Base-by-base conservation (phyloP, 2,329 filamentous ascomycete genomes). In the Didymella segeticola region DNA sequence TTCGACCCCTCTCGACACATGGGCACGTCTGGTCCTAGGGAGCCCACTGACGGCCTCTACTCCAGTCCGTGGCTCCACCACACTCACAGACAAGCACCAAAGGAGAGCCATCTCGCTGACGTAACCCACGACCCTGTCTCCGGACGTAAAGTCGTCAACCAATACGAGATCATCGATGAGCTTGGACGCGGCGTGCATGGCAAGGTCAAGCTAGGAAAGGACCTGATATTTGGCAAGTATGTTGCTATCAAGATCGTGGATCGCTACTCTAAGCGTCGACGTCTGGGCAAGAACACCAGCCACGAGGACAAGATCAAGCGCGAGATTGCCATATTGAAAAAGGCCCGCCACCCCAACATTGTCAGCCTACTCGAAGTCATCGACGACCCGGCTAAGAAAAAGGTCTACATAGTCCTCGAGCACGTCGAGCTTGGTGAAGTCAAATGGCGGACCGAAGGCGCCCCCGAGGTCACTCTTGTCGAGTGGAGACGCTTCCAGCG, bases 201-300 rank as follows among this genome's bases (percentile, higher is more conserved):
- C 69, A 99, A 98, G 79, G 95, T 99, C 70, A 99, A 99, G 78
- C 83, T 97, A 41, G 95, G 93, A 41, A 86, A 91, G 47, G 92
- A 96, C 71, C 80, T 91, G 38, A 80, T 87, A 50, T 92, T 85
- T 1, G 83, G 84, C 57, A 87, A 90, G 47, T 88, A 89, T 70
- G 93, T 99, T 4, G 95, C 95, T 51, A 97, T 99, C 82, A 99
- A 99, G 79, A 99, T 99, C 67, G 96, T 99, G 39, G 91, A 96
- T 53, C 87, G 95, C 30, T 96, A 95, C 72, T 96, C 93, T 46
- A 97, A 96, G 78, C 91, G 91, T 66, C 87, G 93, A 50, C 89
- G 93, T 22, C 82, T 99, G n/a, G 95, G 95, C 47, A 86, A 85
- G 66, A 77, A 86, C 31, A 85, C 83, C n/a, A 85, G 86, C 55